Percentiles rank a stretch among this genome's conserved stretches.
phyloP scores from a whole-genome alignment of 495 filamentous ascomycete species.

The Pseudevernia furfuracea region DNA sequence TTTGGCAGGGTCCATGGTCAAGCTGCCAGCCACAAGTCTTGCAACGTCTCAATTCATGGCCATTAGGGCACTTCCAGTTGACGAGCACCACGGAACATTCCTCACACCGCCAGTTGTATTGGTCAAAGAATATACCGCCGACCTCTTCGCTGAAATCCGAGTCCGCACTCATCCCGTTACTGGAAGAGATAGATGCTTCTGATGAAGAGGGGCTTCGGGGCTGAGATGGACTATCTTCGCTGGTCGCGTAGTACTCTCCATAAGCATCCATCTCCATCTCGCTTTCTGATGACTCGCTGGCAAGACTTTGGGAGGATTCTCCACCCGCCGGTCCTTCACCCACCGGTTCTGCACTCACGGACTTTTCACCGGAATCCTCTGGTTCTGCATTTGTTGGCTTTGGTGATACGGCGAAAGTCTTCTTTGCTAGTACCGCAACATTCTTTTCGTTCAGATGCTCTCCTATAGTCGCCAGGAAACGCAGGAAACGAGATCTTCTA shows the following conservation, averaged over 20 bases:
- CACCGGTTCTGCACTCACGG: neutral
- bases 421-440: neutral
- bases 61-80: neutral
- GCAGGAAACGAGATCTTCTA: neutral
- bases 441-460: neutral
- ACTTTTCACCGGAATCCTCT: neutral
- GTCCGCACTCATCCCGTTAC: neutral
- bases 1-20: neutral
- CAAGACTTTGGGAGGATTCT: neutral
- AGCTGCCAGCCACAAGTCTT: slow-evolving; percentile 1
- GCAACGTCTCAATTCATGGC: neutral
- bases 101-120: neutral
- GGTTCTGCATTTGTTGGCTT: neutral
- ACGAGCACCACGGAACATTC: neutral
- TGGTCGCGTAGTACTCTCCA: neutral
- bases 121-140: neutral
- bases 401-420: neutral
- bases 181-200: neutral
- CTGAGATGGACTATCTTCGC: neutral
- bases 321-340: neutral
- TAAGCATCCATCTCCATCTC: neutral
- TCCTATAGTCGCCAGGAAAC: neutral
- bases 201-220: neutral
- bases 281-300: neutral
- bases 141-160: neutral